Percentiles rank a stretch among this genome's conserved stretches.
These are phyloP conservation scores for Diaporthe sp. DNA, from an alignment of 2,329 filamentous ascomycete genomes.

Conservation along the genomic window DNA sequence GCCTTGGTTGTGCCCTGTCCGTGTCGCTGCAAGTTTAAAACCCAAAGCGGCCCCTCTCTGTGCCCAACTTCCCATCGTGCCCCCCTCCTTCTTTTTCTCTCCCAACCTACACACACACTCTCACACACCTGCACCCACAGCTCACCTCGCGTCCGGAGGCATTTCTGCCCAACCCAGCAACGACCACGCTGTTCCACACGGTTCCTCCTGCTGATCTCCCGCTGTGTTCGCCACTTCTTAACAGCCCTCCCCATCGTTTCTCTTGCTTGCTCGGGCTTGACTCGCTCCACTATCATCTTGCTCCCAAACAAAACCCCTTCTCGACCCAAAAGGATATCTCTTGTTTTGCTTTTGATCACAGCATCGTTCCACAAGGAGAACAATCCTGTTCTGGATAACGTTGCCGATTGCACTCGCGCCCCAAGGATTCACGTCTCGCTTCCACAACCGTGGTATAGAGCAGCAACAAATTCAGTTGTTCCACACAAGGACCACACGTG, in stretches of 20 bases:
- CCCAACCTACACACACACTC: slow-evolving; percentile 16
- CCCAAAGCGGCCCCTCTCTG: slow-evolving; percentile 34
- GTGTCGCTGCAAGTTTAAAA: slow-evolving; percentile 35
- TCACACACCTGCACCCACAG: slow-evolving; percentile 1
- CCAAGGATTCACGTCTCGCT: slow-evolving; percentile 23
- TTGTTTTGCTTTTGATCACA: slow-evolving; percentile 25
- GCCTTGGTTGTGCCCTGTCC: slow-evolving; percentile 28
- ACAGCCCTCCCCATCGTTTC: slow-evolving; percentile 15
- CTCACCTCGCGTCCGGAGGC: slow-evolving; percentile 24
- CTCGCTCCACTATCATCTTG: slow-evolving; percentile 32
- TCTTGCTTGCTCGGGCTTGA: slow-evolving; percentile 23
- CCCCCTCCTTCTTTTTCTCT: slow-evolving; percentile 19
- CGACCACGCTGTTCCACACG: slow-evolving; percentile 28
- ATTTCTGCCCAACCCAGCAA: slow-evolving; percentile 34
- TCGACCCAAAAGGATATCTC: slow-evolving; percentile 23
- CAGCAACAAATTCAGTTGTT: slow-evolving; percentile 33
- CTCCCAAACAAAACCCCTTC: slow-evolving; percentile 4
- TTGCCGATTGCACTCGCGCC: slow-evolving; percentile 25
- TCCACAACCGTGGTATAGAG: slow-evolving; percentile 23
- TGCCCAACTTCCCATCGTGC: slow-evolving; percentile 32
- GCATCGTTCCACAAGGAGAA: slow-evolving; percentile 31
- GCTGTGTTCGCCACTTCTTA: slow-evolving; percentile 34
- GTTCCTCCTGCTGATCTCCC: slow-evolving; percentile 36
- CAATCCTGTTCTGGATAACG: slow-evolving; percentile 33
- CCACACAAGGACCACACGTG: slow-evolving; percentile 31